These are phyloP conservation scores for Cryphonectria nitschkei DNA, from an alignment of 2,329 filamentous ascomycete species.

Conservation along the genomic window DNA sequence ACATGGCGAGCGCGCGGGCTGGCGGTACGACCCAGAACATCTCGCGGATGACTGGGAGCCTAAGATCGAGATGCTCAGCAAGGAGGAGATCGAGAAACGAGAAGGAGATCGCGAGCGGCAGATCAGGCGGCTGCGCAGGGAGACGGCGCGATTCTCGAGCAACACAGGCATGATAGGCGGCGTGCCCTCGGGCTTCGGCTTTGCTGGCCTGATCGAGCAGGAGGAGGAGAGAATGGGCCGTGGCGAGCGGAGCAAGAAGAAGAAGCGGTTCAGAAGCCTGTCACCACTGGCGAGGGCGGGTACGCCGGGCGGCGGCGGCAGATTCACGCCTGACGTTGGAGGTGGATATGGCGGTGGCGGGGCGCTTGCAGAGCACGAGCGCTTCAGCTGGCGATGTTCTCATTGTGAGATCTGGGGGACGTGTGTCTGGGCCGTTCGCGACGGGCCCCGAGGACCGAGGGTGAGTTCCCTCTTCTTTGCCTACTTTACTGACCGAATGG, in stretches of 20 bases:
- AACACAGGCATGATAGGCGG: conserved; percentile 80
- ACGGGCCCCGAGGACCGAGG: conserved; percentile 83
- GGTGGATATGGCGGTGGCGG: conserved; percentile 70
- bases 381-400: conserved; percentile 80
- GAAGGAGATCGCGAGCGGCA: conserved; percentile 94
- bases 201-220: conserved; percentile 55
- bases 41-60: conserved; percentile 85
- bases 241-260: conserved; percentile 93
- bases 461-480: conserved; percentile 55
- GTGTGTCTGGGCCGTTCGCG: conserved; percentile 91
- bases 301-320: conserved; percentile 65
- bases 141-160: conserved; percentile 90
- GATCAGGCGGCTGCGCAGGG: conserved; percentile 80
- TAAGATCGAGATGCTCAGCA: conserved; percentile 78
- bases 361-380: conserved; percentile 75
- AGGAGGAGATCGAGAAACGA: conserved; percentile 96
- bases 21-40: conserved; percentile 93
- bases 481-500: background rate
- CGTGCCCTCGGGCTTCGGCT: conserved; percentile 61
- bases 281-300: conserved; percentile 74
- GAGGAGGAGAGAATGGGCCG: conserved; percentile 86
- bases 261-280: conserved; percentile 85
- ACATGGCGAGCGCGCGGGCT: conserved; percentile 64
- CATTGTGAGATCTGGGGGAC: conserved; percentile 89
- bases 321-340: conserved; percentile 81